Conservation (phyloP, 805 yeast genomes). For the Yarrowia sp. region DNA sequence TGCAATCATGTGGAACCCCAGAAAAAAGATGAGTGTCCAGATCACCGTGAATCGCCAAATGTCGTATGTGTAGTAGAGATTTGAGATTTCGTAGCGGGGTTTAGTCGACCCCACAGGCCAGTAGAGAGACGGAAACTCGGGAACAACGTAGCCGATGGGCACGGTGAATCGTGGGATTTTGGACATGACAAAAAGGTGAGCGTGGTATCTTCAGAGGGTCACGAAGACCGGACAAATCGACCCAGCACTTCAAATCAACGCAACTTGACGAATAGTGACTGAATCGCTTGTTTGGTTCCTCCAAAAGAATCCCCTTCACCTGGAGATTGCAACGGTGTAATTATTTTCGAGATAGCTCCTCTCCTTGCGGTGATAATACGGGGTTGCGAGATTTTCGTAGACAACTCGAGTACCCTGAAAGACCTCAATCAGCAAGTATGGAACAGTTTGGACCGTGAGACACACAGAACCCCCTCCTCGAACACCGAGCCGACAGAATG, state of each 20-base stretch:
- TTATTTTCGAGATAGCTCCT: neutral
- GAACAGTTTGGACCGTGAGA: neutral
- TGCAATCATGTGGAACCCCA: constrained; percentile 66
- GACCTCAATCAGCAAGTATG: neutral
- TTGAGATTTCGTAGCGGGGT: constrained; percentile 55
- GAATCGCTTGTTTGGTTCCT: neutral
- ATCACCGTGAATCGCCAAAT: constrained; percentile 82
- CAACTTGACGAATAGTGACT: neutral
- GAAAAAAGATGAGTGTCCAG: constrained; percentile 79
- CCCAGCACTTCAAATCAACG: neutral
- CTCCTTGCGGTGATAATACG: neutral
- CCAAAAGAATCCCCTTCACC: too few relatives aligned
- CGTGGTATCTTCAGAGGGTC: too few relatives aligned
- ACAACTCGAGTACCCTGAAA: too few relatives aligned
- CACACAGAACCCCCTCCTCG: neutral
- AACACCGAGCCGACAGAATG: neutral
- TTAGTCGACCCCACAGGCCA: constrained; percentile 63
- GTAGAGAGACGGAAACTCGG: constrained; percentile 80
- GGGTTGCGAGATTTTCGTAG: neutral
- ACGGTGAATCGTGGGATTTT: constrained; percentile 45
- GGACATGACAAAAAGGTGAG: neutral
- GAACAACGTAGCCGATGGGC: constrained; percentile 83
- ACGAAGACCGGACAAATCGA: too few relatives aligned
- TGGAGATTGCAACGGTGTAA: neutral
- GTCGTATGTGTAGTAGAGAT: constrained; percentile 71